Base-by-base conservation (phyloP, 805 yeast species). In the Metschnikowia henanensis region DNA sequence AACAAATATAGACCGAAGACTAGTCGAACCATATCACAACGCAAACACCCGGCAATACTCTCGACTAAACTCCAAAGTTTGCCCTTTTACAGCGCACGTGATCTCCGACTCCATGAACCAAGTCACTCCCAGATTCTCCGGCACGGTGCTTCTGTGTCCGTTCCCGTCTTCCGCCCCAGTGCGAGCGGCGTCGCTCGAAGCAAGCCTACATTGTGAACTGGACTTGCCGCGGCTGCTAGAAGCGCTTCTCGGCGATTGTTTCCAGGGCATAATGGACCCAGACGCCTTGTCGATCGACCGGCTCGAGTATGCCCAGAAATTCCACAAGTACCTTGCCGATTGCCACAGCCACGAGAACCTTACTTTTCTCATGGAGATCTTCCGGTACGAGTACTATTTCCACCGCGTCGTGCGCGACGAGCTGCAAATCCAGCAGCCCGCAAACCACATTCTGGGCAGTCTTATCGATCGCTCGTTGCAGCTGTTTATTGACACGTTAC, bases 301-400 rank as follows among this genome's bases (percentile, higher is more conserved):
- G 17, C 20, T 43, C 12, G 50, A 50, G 5, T 47, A 49, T 18
- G 67, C 58, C 25, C 46, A 50, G 9, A 46, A 55, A 26, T 75
- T 76, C 52, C 57, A 59, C 39, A 51, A 59, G 13, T 70, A 60
- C 47, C 59, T 72, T n/a, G 44, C 34, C 13, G 56, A 61, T n/a
- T 58, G 66, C 26, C 79, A 76, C 48, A 70, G 76, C 52, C 64
- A 62, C 39, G 80, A 76, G 54, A 75, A 72, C 55, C 60, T 76
- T 31, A 56, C 63, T 34, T 76, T 76, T 46, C 56, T 76, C 23
- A 62, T 75, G 4, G 73, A 71, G 43, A 72, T 75, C 15, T 73
- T 57, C 55, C 69, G 67, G 38, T 76, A 76, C 55, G 79, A 76
- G 49, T 63, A 68, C 55, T 62, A 62, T 40, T 72, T 70, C 64